Evolutionary conservation across 352 stramenopile species (phyloP).

Genomic region (Pythium coloratum): DNA sequence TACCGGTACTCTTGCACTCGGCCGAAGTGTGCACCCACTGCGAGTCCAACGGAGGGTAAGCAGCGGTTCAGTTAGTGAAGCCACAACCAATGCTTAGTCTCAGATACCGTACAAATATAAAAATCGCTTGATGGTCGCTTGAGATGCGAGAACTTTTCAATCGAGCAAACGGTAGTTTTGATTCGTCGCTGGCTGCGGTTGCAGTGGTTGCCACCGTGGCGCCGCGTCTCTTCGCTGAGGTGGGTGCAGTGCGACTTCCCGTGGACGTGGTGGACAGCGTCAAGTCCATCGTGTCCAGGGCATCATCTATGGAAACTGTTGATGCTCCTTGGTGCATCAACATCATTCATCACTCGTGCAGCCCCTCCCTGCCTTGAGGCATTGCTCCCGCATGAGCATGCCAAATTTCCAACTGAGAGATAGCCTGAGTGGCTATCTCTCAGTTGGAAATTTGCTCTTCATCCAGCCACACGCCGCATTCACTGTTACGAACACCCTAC

Average conservation of each 20-base stretch:
- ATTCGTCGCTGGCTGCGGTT: too few species aligned
- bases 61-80: background rate
- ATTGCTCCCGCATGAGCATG: too few species aligned
- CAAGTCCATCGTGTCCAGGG: too few species aligned
- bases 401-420: too few species aligned
- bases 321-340: too few species aligned
- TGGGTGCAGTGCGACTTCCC: background rate
- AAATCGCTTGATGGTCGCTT: too few species aligned
- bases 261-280: background rate
- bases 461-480: background rate
- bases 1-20: background rate
- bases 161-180: too few species aligned
- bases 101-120: too few species aligned
- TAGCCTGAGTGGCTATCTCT: background rate
- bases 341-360: too few species aligned
- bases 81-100: background rate
- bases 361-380: too few species aligned
- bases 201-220: background rate
- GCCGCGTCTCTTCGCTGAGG: background rate
- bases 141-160: too few species aligned
- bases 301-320: too few species aligned
- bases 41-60: background rate
- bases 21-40: background rate
- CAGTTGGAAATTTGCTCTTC: background rate
- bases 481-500: conserved; percentile 1